phyloP scores from a whole-genome alignment of 2,329 filamentous ascomycete genomes.

The Teratosphaeria gauchensis region DNA sequence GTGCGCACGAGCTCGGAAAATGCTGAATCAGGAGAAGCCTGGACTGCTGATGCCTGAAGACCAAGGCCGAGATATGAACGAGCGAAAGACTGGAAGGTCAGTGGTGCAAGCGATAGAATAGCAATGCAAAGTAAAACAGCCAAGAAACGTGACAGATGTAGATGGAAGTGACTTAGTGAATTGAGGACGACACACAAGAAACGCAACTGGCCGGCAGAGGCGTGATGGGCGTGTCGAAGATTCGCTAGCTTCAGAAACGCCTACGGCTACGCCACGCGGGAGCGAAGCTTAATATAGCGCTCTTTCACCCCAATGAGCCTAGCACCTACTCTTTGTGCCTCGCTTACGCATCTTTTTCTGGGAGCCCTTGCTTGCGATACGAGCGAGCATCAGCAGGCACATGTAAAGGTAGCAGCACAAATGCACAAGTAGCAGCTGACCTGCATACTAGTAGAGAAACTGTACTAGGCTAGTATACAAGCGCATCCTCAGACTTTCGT shows the following conservation, averaged over 20 bases:
- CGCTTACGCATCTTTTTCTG: neutral
- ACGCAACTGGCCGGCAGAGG: neutral
- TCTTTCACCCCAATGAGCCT: neutral
- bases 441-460: neutral
- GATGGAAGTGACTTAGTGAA: neutral
- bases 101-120: neutral
- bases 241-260: neutral
- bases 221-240: neutral
- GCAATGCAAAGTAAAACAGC: neutral
- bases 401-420: neutral
- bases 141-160: neutral
- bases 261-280: neutral
- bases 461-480: neutral
- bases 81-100: neutral
- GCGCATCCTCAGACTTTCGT: neutral
- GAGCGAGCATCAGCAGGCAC: neutral
- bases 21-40: neutral
- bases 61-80: neutral
- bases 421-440: neutral
- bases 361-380: neutral
- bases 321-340: neutral
- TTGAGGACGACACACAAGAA: neutral
- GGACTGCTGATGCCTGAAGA: neutral
- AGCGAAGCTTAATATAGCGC: neutral
- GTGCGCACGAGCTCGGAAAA: neutral